Base-by-base conservation (phyloP, 345 rosid genomes). In the Brassica carinata region DNA sequence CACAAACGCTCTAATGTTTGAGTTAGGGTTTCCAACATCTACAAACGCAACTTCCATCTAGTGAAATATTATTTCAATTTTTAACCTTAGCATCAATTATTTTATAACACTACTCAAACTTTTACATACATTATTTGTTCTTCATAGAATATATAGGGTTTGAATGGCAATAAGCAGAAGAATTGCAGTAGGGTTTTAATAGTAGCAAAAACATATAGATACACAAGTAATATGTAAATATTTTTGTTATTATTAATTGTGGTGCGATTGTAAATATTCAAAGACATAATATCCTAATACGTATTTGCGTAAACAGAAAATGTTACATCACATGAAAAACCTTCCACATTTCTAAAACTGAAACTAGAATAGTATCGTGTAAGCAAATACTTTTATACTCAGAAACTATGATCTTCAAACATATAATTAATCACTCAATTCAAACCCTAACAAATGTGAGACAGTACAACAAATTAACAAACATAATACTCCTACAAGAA, bases 381-480 rank as follows among this genome's bases (percentile, higher is more conserved):
- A 33, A 4, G 38, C 66, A 33, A 71, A 33, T 5, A 18, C 7
- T 31, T 10, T 38, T 61, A 14, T 27, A 18, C 1, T 30, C 63
- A 30, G 8, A 18, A 38, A 77, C 14, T 59, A 5, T 8, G 5
- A 61, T 30, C 34, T 18, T 69, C 15, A n/a, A 48, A 14, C 58
- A 51, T 40, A 55, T 26, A 79, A 72, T 58, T 57, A 58, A 31
- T 73, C 73, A 73, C 78, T 43, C 74, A 8, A 43, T 8, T 23
- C 69, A 67, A 67, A 79, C 43, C 40, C 72, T n/a, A 53, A 11
- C 29, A 67, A 73, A 31, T 67, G 69, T 19, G 70, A 58, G 55
- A 68, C 30, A 31, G 43, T 67, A 58, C 30, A 67, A 64, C 43
- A 71, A 5, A 58, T 27, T 40, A 67, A 45, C 30, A 73, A 66